phyloP scores from a whole-genome alignment of 2,329 filamentous ascomycete genomes.

The Paecilomyces sp. region DNA sequence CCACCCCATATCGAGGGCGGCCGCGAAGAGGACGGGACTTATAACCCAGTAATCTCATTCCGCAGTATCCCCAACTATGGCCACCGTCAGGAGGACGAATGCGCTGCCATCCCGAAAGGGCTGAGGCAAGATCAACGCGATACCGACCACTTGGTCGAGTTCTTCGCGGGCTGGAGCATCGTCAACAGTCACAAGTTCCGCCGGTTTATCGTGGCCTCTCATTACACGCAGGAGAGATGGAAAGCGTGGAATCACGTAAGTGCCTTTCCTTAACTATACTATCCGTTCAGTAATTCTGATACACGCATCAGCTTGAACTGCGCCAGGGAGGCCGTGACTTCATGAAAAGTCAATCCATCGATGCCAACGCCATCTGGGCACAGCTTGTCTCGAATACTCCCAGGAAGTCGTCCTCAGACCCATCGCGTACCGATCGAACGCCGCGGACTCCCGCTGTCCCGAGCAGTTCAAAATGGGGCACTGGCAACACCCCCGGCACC shows the following conservation, averaged over 20 bases:
- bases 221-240: constrained; percentile 18
- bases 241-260: constrained; percentile 22
- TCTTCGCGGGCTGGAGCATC: constrained; percentile 31
- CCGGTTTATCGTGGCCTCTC: constrained; percentile 21
- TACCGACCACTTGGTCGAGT: constrained; percentile 30
- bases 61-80: constrained; percentile 20
- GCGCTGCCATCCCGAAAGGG: constrained; percentile 14
- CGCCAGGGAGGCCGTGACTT: constrained; percentile 7
- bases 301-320: constrained; percentile 8
- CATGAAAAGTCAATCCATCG: constrained; percentile 8
- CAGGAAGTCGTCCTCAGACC: not conserved
- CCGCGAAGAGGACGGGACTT: constrained; percentile 13
- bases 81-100: constrained; percentile 15
- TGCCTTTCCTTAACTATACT: not conserved
- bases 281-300: not conserved
- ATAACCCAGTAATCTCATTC: constrained; percentile 23
- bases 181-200: constrained; percentile 24
- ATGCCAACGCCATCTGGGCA: constrained; percentile 8
- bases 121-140: constrained; percentile 21
- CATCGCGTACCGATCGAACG: not conserved
- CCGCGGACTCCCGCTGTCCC: not conserved
- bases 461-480: not conserved
- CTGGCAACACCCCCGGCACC: not conserved
- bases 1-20: constrained; percentile 14
- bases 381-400: constrained; percentile 2